Evolutionary conservation across 306 rosid species (phyloP), one percentile per base, ranked within the genome.

Genomic region (Glycine latifolia): DNA sequence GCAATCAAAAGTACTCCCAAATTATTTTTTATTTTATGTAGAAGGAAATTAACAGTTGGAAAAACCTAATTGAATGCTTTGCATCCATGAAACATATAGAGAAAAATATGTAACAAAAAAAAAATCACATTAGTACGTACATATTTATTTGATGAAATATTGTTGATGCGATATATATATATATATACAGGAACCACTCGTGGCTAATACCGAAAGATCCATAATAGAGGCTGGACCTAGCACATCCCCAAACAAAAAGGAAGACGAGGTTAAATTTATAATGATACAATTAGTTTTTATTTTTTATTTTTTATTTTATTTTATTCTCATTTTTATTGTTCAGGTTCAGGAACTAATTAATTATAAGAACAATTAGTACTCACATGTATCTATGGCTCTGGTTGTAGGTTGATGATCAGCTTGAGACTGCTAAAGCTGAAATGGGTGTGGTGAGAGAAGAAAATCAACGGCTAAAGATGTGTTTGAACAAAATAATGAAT

Each of bases 401-500:
- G 7, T 44, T 71, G 16, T 41, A 91, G 87, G 89, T 87, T 37
- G 93, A 86, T 54, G 88, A 75, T 15, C 41, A 88, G 75, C 87
- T 95, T 4, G 91, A 91, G 82, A 84, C 81, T 33, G 81, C 94
- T 1, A 93, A 86, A 82, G 91, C 87, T 2, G 89, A 91, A 83
- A 91, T 95, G 93, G 83, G 89, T 2, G 88, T 91, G 78, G 94
- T 93, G 41, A 86, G 84, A 31, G 93, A 90, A 87, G 98, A 95
- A 86, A 95, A 95, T 50, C 63, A 90, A 67, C 90, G 94, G 85
- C 83, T 95, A 66, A 95, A 93, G 80, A 90, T 70, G 79, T 20
- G 58, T 63, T 83, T 95, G 73, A 89, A 83, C 20, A 61, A 83
- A 78, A 83, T 93, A 50, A 81, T 90, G 90, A 92, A 82, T 55